Evolutionary conservation across 2,329 filamentous ascomycete genomes (phyloP), one percentile per base, ranked within the genome.

Genomic region (Talaromyces albobiverticillius): DNA sequence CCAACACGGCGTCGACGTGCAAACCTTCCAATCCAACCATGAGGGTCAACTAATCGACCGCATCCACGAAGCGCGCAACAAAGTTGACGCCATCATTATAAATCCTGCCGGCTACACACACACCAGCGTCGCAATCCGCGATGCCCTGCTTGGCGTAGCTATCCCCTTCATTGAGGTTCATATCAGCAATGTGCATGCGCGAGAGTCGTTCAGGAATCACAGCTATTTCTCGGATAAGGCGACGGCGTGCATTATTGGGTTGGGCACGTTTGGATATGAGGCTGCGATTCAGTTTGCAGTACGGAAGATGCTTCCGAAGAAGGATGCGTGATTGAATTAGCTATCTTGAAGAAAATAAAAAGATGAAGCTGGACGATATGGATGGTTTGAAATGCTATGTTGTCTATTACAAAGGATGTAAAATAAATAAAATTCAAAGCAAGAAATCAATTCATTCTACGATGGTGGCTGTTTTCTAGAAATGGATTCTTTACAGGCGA

Each of bases 81-180:
- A 75, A 1, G 73, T 83, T 18, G 84, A 88, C 57, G 86, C 80
- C 4, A 71, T 74, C 50, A 65, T 92, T 64, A 90, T 92, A 74
- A 92, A 92, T 71, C 84, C 88, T 0, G 89, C 83, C 2, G 89
- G 81, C 0, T 84, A 85, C 62, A 91, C 88, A 1, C 89, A 93
- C 69, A 90, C 88, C 0, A 88, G 83, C 63, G 85, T 92, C 1
- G 87, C 85, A 0, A 78, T 92, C 55, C 78, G 89, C n/a, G 89
- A 92, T 68, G 88, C 89, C 0, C 71, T 92, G 23, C 68, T 85
- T 0, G 87, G 83, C 3, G 84, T 89, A 0, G 77, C 76, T 6
- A 83, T 90, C 20, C 88, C 88, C 0, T 92, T 91, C 62, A 76
- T 92, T 45, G 89, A 93, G 72, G 70, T 90, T n/a, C 88, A 92